Percentiles rank a stretch among this genome's conserved stretches.
phyloP scores from a whole-genome alignment of 495 filamentous ascomycete genomes.

The Astrothelium subdiscretum region DNA sequence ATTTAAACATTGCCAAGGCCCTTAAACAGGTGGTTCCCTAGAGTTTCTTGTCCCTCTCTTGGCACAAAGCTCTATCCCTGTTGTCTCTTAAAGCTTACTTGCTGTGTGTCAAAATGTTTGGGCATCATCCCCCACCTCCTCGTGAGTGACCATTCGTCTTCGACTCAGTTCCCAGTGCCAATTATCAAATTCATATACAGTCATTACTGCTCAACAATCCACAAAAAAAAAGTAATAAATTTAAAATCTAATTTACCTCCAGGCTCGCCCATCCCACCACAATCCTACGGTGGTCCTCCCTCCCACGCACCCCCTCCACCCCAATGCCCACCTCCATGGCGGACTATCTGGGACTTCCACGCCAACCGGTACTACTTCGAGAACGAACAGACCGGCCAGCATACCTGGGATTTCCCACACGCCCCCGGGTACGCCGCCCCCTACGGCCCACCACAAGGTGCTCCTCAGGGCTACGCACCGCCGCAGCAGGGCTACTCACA shows the following conservation, averaged over 20 bases:
- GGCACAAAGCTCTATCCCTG: background rate
- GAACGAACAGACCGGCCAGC: conserved; percentile 45
- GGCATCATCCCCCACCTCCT: background rate
- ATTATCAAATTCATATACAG: too few relatives aligned
- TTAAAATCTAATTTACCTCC: background rate
- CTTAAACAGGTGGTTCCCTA: background rate
- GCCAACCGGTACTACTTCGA: conserved; percentile 49
- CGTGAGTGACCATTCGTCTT: background rate
- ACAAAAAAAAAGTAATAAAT: background rate
- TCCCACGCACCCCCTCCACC: conserved; percentile 9
- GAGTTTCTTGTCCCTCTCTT: background rate
- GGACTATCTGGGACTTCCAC: conserved; percentile 45
- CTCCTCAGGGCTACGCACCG: background rate
- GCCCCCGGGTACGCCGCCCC: background rate
- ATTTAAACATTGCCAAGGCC: background rate
- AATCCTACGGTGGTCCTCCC: background rate
- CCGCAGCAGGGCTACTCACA: background rate
- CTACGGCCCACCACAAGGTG: background rate
- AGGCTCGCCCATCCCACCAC: background rate
- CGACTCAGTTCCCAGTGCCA: too few relatives aligned
- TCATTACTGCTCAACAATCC: background rate
- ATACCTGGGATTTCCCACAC: conserved; percentile 41
- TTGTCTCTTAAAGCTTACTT: background rate
- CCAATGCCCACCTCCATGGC: conserved; percentile 45
- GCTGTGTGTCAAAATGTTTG: background rate